Evolutionary conservation across 257 asterid species (phyloP).

Genomic region (Primulina eburnea): DNA sequence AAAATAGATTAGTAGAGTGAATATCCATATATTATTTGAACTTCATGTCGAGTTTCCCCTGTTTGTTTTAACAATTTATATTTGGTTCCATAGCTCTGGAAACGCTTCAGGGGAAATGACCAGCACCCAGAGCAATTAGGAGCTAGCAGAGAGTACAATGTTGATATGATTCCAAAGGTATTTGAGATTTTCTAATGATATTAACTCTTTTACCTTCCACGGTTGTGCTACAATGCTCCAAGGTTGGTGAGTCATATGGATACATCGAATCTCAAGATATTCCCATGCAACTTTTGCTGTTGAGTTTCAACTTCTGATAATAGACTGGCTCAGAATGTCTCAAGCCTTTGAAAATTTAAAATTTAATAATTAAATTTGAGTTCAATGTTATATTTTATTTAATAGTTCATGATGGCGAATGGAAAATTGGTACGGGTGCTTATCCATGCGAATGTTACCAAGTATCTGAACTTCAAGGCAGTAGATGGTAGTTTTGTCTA

Average conservation of each 20-base stretch:
- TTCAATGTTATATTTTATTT: neutral
- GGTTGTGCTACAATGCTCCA: neutral
- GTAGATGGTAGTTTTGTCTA: slow-evolving; percentile 98
- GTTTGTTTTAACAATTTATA: slow-evolving; percentile 4
- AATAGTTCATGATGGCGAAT: slow-evolving; percentile 96
- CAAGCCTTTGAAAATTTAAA: neutral
- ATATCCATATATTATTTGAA: neutral
- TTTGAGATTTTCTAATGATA: neutral
- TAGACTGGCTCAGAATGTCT: neutral
- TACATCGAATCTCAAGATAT: slow-evolving; percentile 1
- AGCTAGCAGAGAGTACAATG: slow-evolving; percentile 88
- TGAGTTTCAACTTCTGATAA: slow-evolving; percentile 1
- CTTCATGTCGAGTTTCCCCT: neutral
- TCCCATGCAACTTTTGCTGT: neutral
- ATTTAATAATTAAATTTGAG: neutral
- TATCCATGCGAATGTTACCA: slow-evolving; percentile 88
- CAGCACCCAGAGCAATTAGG: slow-evolving; percentile 72
- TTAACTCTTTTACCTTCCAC: neutral
- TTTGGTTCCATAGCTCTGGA: slow-evolving; percentile 66
- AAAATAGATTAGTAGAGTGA: neutral
- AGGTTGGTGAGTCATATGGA: neutral
- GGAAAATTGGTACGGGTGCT: slow-evolving; percentile 93
- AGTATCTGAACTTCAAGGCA: slow-evolving; percentile 97
- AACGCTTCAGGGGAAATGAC: slow-evolving; percentile 83
- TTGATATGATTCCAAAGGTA: slow-evolving; percentile 98